Percentiles rank a stretch among this genome's conserved stretches.
phyloP scores from a whole-genome alignment of 2,329 filamentous ascomycete species.

The Xylariaceae sp. region DNA sequence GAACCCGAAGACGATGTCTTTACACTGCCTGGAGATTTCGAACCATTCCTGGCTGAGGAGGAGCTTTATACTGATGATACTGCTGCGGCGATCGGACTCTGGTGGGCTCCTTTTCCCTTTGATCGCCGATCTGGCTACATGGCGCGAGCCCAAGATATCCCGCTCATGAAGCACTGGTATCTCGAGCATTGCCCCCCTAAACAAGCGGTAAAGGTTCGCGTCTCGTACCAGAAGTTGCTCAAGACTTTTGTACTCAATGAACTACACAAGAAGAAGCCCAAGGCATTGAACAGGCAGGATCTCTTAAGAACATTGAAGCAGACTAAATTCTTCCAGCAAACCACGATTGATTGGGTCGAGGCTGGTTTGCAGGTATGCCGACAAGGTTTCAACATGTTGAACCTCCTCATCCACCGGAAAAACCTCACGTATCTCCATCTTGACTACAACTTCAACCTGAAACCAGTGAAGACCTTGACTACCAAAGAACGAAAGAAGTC shows the following conservation, averaged over 20 bases:
- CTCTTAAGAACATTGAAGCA: slow-evolving; percentile 83
- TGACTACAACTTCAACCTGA: slow-evolving; percentile 99
- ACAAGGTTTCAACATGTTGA: slow-evolving; percentile 99
- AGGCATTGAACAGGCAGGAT: slow-evolving; percentile 93
- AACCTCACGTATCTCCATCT: slow-evolving; percentile 97
- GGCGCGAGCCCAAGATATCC: slow-evolving; percentile 95
- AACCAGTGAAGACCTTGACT: slow-evolving; percentile 96
- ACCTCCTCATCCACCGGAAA: slow-evolving; percentile 94
- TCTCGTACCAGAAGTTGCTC: slow-evolving; percentile 95
- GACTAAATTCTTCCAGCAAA: slow-evolving; percentile 99
- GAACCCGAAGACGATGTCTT: slow-evolving; percentile 77
- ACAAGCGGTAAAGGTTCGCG: slow-evolving; percentile 92
- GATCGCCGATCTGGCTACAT: slow-evolving; percentile 89
- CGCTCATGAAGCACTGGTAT: slow-evolving; percentile 97
- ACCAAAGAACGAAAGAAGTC: slow-evolving; percentile 99
- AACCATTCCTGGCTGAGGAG: slow-evolving; percentile 87
- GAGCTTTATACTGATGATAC: slow-evolving; percentile 87
- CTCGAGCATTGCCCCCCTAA: slow-evolving; percentile 84
- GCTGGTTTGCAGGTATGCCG: slow-evolving; percentile 96
- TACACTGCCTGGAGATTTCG: slow-evolving; percentile 68
- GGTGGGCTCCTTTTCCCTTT: slow-evolving; percentile 98
- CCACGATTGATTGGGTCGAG: slow-evolving; percentile 98
- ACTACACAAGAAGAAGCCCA: slow-evolving; percentile 90
- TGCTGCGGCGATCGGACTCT: slow-evolving; percentile 82
- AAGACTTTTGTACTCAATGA: slow-evolving; percentile 97